Evolutionary conservation across 257 asterid genomes (phyloP), one percentile per base, ranked within the genome.

Genomic region (Petunia secreta): DNA sequence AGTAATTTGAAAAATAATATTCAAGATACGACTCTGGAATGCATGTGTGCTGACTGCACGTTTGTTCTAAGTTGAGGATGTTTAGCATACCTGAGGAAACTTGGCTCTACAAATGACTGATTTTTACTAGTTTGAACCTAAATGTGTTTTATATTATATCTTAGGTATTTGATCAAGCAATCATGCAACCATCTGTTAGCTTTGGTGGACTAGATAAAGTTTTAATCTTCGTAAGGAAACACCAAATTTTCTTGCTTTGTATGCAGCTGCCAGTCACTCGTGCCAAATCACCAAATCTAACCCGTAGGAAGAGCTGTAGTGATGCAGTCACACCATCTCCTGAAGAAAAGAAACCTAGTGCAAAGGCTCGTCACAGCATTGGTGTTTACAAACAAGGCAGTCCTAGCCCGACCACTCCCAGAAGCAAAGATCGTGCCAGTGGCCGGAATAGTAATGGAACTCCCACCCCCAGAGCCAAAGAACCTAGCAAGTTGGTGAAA

Each of bases 241-340:
- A 83, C 13, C 13, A 40, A 58, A 80, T 82, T 75, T 25, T 77
- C 63, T 69, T 62, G 55, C 66, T 68, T 83, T 50, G 69, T 79
- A 67, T 87, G 82, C 92, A 94, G 98, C 81, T 93, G 81, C 98
- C 99, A 7, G 93, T 95, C 65, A 95, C 99, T 75, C 99, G 99
- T 55, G 92, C 99, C 69, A 95, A 95, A 82, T 95, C 99, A 81
- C 99, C 98, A 60, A 93, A 91, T 57, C 87, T 93, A 43, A 84
- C 87, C 15, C 87, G 98, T 83, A 92, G 99, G 86, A 95, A 91
- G 90, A 95, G 99, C 81, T 91, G 90, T 66, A 83, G 97, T 14
- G 99, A 93, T 86, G 94, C 91, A 36, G 82, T 80, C 10, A 86
- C 82, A 74, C 14, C 89, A 67, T 85, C 91, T 37, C 79, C 86